Evolutionary conservation across 23 red algal genomes (phyloP).

Genomic region (Chondrus crispus): DNA sequence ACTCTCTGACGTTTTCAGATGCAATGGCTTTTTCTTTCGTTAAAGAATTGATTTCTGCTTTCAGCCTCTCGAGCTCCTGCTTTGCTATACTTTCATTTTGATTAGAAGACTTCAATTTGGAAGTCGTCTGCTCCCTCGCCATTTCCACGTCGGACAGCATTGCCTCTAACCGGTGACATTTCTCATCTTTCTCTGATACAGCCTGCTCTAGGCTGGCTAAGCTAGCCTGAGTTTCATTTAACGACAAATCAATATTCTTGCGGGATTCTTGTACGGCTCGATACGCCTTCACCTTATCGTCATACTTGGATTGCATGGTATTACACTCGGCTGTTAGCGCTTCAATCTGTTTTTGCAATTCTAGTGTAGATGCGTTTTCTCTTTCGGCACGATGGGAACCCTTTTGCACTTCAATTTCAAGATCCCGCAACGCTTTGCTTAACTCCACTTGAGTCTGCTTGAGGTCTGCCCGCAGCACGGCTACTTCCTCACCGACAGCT

Average conservation of each 20-base stretch:
- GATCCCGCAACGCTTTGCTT: neutral
- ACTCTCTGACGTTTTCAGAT: too few relatives aligned
- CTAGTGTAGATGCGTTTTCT: neutral
- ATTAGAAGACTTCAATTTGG: too few relatives aligned
- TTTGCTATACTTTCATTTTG: too few relatives aligned
- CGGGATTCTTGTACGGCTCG: neutral
- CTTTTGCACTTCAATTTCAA: neutral
- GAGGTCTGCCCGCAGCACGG: neutral
- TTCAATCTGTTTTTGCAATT: neutral
- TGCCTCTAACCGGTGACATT: neutral
- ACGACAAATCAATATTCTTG: neutral
- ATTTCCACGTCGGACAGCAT: too few relatives aligned
- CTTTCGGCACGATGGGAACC: neutral
- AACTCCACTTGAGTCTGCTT: neutral
- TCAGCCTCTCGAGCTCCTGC: neutral
- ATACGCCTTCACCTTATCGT: neutral
- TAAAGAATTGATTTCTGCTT: neutral
- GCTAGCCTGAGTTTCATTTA: neutral
- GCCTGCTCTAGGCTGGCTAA: too few relatives aligned
- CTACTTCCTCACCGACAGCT: neutral
- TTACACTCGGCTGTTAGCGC: neutral
- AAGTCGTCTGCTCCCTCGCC: too few relatives aligned
- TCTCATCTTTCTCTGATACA: neutral
- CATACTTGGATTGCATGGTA: neutral
- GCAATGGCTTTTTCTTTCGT: neutral